Evolutionary conservation across 805 yeast genomes (phyloP).

Genomic region (Tetrapisispora arboricola): DNA sequence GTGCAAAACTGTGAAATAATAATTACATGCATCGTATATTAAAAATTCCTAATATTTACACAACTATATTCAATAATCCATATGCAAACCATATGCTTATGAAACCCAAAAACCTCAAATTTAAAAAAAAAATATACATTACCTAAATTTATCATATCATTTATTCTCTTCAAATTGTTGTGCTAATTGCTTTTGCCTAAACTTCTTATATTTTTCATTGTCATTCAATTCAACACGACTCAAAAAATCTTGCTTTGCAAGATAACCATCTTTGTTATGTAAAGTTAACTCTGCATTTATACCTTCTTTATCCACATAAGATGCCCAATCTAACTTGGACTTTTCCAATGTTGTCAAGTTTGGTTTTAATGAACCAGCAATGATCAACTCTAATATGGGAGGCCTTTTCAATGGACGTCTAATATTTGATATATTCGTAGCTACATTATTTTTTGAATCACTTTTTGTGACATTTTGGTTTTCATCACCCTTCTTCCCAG

Average conservation of each 20-base stretch:
- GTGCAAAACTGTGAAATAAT: too few relatives aligned
- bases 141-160: too few relatives aligned
- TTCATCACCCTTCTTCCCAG: too few relatives aligned
- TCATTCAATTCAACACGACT: constrained; percentile 49
- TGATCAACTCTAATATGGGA: constrained; percentile 65
- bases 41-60: neutral
- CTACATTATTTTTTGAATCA: constrained; percentile 6
- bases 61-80: too few relatives aligned
- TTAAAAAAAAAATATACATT: too few relatives aligned
- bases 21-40: neutral
- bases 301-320: constrained; percentile 79
- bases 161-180: constrained; percentile 15
- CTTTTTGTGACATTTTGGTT: neutral
- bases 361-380: constrained; percentile 56
- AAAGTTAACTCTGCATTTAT: constrained; percentile 71
- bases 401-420: constrained; percentile 60
- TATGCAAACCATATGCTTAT: too few relatives aligned
- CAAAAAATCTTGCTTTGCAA: constrained; percentile 86
- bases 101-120: too few relatives aligned
- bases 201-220: constrained; percentile 31
- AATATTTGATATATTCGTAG: constrained; percentile 24
- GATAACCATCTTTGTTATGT: constrained; percentile 81
- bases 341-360: constrained; percentile 88
- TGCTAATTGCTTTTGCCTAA: constrained; percentile 29
- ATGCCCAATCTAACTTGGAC: constrained; percentile 89